These are phyloP conservation scores for Hordeum vulgare DNA, from an alignment of 176 grass and related monocot genomes.

Conservation along the genomic window DNA sequence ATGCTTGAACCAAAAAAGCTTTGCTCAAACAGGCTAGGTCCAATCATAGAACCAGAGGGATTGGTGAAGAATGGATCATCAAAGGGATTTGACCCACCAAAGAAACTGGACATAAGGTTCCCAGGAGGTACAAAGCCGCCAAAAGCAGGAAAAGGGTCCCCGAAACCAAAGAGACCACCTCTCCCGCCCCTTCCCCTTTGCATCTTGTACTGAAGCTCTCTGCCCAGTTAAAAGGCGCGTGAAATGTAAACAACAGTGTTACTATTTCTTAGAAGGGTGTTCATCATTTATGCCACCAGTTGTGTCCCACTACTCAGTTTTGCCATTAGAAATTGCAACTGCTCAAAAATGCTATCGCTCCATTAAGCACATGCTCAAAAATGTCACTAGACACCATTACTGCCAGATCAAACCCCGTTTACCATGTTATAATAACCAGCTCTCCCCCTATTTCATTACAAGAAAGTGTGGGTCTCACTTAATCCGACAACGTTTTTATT, in stretches of 20 bases:
- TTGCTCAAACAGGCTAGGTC: conserved; percentile 34
- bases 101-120: conserved; percentile 45
- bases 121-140: conserved; percentile 29
- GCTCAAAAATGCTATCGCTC: no score
- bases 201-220: conserved; percentile 31
- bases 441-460: no score
- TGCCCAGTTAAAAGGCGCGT: background rate
- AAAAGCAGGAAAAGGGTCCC: conserved; percentile 38
- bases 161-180: conserved; percentile 43
- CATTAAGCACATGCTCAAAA: no score
- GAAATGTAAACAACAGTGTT: background rate
- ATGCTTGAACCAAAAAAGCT: conserved; percentile 30
- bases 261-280: no score
- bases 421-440: no score
- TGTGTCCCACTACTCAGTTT: no score
- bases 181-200: conserved; percentile 39
- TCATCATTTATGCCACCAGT: no score
- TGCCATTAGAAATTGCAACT: no score
- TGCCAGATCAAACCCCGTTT: no score
- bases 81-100: conserved; percentile 52
- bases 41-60: conserved; percentile 52
- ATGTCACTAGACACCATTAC: no score
- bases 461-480: no score
- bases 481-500: no score
- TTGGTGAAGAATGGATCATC: conserved; percentile 65